A percentile compares a stretch with the other conserved stretches of the same genome.
Conservation (phyloP, 345 rosid species). For the Brassica cretica region DNA sequence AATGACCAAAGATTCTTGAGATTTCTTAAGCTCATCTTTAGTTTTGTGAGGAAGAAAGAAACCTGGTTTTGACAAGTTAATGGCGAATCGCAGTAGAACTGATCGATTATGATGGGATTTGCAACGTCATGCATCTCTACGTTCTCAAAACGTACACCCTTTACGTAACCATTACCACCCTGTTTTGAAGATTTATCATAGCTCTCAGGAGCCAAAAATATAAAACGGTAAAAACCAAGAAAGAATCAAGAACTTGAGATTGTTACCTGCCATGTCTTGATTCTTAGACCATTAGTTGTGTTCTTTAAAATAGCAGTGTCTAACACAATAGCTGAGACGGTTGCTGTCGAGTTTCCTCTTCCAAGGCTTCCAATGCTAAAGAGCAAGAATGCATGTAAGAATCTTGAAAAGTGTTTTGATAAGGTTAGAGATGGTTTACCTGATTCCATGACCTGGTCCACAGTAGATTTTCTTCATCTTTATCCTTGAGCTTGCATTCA, state of each 20-base stretch:
- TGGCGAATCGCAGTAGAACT: slow-evolving; percentile 97
- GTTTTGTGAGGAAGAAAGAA: slow-evolving; percentile 5
- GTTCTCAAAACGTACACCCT: slow-evolving; percentile 76
- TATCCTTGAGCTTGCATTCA: slow-evolving; percentile 69
- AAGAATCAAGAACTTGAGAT: slow-evolving; percentile 16
- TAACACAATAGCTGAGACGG: slow-evolving; percentile 79
- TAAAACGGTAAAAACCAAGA: not conserved
- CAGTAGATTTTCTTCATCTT: slow-evolving; percentile 85
- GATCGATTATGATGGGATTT: slow-evolving; percentile 91
- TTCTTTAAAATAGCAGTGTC: slow-evolving; percentile 78
- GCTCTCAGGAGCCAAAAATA: not conserved
- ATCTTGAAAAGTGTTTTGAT: not conserved
- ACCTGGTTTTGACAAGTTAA: slow-evolving; percentile 82
- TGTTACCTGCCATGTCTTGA: slow-evolving; percentile 97
- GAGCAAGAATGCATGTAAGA: not conserved
- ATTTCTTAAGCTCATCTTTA: slow-evolving; percentile 1
- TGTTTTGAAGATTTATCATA: slow-evolving; percentile 24
- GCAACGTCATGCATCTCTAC: slow-evolving; percentile 76
- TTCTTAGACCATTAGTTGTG: slow-evolving; percentile 89
- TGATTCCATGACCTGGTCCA: slow-evolving; percentile 98
- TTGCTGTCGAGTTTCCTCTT: slow-evolving; percentile 69
- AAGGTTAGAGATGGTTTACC: slow-evolving; percentile 44
- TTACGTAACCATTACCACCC: slow-evolving; percentile 96
- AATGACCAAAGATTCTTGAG: not conserved
- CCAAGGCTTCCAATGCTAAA: slow-evolving; percentile 95